Evolutionary conservation across 2,329 filamentous ascomycete genomes (phyloP), one percentile per base, ranked within the genome.

Genomic region (Macroventuria anomochaeta): DNA sequence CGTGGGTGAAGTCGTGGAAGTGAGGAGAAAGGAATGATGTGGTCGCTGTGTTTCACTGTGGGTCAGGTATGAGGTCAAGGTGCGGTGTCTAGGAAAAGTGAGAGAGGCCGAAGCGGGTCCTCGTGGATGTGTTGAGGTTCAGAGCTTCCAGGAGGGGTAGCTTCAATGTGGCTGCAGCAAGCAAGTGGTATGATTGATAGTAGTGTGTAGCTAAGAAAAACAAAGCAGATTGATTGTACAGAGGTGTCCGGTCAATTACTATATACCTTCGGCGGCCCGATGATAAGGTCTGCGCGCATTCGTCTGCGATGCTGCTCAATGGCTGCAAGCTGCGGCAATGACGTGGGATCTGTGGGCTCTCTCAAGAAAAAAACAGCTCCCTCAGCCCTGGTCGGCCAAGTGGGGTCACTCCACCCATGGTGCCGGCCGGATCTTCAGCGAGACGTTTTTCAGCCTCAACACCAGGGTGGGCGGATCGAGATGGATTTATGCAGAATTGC

Each of bases 11-110:
- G 25, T 26, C 38, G 32, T 53, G 28, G 31, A 39, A 55, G 42
- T 44, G 43, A 41, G 31, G 31, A 49, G 42, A 34, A 32, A 33
- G 41, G 51, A 46, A 40, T 44, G 50, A 55, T 54, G 53, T 32
- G 50, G 37, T 38, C 23, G 44, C 34, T 21, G 41, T 46, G 47
- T 39, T 55, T 42, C 55, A 53, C 47, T 53, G 63, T 62, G 63
- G 55, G 59, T 57, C 57, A 53, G 48, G 50, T 62, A 65, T 65
- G 63, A 64, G 63, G 61, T 63, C 63, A 64, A 64, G 51, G 59
- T 64, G 46, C 40, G 36, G 46, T 56, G 31, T 56, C 50, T 57
- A 50, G 55, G 52, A 52, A 61, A 62, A 61, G 44, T 48, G 48
- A 51, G 43, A 50, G 61, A 55, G 48, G 43, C 53, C 52, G 46